These are phyloP conservation scores for Phytophthora brassicae DNA, from an alignment of 352 stramenopile genomes.

Conservation along the genomic window DNA sequence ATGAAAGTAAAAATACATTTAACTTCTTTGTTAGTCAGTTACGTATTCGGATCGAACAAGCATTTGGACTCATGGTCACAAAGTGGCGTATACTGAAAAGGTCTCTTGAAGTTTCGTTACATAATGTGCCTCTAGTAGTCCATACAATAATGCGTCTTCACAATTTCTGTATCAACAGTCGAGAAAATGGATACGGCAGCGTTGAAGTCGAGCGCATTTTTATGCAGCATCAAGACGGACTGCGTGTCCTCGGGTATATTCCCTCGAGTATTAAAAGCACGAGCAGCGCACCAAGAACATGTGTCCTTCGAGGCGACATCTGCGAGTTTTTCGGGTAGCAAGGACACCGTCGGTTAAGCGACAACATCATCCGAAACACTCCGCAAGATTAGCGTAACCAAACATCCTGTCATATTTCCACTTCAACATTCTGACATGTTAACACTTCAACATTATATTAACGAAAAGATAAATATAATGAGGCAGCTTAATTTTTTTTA, in stretches of 20 bases:
- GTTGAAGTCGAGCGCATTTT: neutral
- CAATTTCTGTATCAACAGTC: slow-evolving; percentile 6
- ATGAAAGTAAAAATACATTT: no score
- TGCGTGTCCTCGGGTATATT: neutral
- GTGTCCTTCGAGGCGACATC: neutral
- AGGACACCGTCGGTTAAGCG: neutral
- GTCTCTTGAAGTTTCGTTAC: neutral
- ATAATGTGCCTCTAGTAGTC: neutral
- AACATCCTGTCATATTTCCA: neutral
- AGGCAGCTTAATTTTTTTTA: no score
- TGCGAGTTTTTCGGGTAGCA: neutral
- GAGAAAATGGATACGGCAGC: neutral
- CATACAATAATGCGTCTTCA: slow-evolving; percentile 1
- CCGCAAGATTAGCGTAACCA: neutral
- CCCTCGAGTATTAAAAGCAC: neutral
- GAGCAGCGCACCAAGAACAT: neutral
- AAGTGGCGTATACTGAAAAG: slow-evolving; percentile 8
- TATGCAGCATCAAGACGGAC: neutral
- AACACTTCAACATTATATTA: no score
- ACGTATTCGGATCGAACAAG: slow-evolving; percentile 7
- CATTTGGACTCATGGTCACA: slow-evolving; percentile 5
- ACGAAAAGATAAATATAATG: no score
- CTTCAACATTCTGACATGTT: no score
- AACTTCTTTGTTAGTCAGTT: slow-evolving; percentile 8
- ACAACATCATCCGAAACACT: neutral